Percentiles rank a stretch among this genome's conserved stretches.
Evolutionary conservation across 148 eudicot genomes (phyloP).

Genomic region (Tetragonia tetragonoides): DNA sequence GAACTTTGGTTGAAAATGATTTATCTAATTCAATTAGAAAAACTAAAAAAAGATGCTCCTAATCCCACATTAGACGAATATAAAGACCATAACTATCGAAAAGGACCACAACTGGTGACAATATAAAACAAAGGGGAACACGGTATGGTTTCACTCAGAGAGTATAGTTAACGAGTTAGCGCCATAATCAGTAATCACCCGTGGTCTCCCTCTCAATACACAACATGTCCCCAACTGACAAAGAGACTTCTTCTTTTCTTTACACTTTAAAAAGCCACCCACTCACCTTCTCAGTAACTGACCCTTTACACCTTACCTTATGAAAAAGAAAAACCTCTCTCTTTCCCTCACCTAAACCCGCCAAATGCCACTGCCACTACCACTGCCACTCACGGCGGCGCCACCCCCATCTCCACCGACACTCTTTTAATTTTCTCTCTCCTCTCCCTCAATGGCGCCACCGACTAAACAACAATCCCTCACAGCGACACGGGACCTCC

Average conservation of each 20-base stretch:
- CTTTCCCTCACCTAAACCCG: neutral
- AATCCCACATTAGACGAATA: no score
- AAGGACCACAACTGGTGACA: no score
- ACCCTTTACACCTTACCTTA: neutral
- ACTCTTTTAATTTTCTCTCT: neutral
- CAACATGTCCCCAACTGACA: no score
- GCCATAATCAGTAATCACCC: no score
- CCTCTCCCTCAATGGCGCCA: neutral
- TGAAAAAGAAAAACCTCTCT: neutral
- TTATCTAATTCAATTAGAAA: no score
- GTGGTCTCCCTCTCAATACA: no score
- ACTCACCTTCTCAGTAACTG: neutral
- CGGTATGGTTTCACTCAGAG: no score
- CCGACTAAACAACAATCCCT: conserved; percentile 24
- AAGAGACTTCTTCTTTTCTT: neutral
- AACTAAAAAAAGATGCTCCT: no score
- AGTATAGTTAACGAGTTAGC: no score
- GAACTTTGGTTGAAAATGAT: no score
- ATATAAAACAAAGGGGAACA: no score
- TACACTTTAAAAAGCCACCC: conserved; percentile 19
- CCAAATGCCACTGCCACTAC: conserved; percentile 33
- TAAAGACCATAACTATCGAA: no score
- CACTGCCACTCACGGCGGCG: conserved; percentile 23
- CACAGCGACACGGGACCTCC: conserved; percentile 58
- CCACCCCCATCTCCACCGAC: conserved; percentile 25